phyloP scores from a whole-genome alignment of 768 basidiomycete species.

The Pisolithus orientalis region DNA sequence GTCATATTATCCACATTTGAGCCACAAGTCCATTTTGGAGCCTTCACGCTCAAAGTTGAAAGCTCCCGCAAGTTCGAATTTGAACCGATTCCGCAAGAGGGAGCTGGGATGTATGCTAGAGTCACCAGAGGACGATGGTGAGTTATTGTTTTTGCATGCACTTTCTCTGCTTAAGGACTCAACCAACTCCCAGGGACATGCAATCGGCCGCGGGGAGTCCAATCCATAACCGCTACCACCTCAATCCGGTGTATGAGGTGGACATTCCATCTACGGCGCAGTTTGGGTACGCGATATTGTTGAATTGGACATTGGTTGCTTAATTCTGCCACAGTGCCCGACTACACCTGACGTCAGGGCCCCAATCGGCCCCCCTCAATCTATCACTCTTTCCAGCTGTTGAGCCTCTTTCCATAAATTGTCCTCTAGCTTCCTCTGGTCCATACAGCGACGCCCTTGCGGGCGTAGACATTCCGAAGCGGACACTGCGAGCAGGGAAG shows the following conservation, averaged over 20 bases:
- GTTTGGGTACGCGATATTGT: slow-evolving; percentile 42
- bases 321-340: slow-evolving; percentile 45
- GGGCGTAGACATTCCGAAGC: slow-evolving; percentile 58
- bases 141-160: slow-evolving; percentile 12
- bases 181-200: slow-evolving; percentile 38
- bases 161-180: not conserved
- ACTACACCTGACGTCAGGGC: slow-evolving; percentile 48
- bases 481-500: slow-evolving; percentile 47
- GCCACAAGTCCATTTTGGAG: slow-evolving; percentile 53
- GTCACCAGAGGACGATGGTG: slow-evolving; percentile 70
- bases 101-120: slow-evolving; percentile 85
- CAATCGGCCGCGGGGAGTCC: slow-evolving; percentile 65
- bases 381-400: slow-evolving; percentile 46
- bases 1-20: slow-evolving; percentile 84
- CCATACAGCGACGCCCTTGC: slow-evolving; percentile 70
- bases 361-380: slow-evolving; percentile 47
- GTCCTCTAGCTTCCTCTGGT: slow-evolving; percentile 63
- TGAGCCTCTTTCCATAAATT: slow-evolving; percentile 19
- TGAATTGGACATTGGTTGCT: not conserved
- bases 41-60: slow-evolving; percentile 60
- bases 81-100: slow-evolving; percentile 70
- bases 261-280: slow-evolving; percentile 45
- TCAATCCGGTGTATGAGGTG: slow-evolving; percentile 67
- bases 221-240: slow-evolving; percentile 52
- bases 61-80: slow-evolving; percentile 59